Conservation (phyloP, 306 rosid genomes). For the Luffa aegyptiaca region DNA sequence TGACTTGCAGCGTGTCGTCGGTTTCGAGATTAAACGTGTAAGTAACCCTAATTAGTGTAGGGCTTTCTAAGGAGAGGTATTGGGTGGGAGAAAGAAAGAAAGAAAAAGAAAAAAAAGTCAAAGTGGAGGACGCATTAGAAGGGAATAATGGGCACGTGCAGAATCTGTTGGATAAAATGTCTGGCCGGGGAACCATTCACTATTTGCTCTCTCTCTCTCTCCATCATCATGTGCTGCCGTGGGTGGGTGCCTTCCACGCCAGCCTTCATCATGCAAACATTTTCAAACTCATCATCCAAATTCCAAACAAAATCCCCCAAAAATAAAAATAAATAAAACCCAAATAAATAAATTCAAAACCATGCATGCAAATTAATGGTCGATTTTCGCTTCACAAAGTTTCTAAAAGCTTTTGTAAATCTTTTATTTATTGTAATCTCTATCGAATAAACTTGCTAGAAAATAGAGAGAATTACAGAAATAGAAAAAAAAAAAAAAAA, state of each 20-base stretch:
- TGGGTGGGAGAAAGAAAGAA: not conserved
- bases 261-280: constrained; percentile 1
- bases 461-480: not conserved
- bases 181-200: not conserved
- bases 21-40: not conserved
- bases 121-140: constrained; percentile 5
- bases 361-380: not conserved
- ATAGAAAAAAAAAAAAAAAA: not conserved
- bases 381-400: not conserved
- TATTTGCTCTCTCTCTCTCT: not conserved
- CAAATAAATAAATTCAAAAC: not conserved
- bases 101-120: not conserved
- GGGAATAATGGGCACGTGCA: not conserved
- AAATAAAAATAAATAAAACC: too few relatives aligned
- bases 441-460: not conserved
- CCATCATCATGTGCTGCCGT: constrained; percentile 1
- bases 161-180: not conserved
- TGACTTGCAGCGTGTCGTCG: not conserved
- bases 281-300: not conserved
- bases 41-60: not conserved
- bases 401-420: not conserved
- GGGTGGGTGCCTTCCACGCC: constrained; percentile 9
- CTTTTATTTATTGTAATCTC: not conserved
- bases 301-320: too few relatives aligned
- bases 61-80: not conserved